Evolutionary conservation across 169 alveolate species (phyloP).

Genomic region (Cryptosporidium sp.): DNA sequence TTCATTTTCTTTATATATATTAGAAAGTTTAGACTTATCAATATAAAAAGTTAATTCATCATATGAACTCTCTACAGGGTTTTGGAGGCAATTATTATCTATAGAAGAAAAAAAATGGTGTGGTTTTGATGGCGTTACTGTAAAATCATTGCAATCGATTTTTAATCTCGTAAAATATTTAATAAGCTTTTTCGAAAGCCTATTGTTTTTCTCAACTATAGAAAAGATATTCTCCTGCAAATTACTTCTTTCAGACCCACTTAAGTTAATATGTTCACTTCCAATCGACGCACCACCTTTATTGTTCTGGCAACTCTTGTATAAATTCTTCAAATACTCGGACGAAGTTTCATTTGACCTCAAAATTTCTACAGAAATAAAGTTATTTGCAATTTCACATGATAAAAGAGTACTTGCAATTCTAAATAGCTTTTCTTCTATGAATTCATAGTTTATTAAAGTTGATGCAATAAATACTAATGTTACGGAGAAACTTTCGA

Average conservation of each 20-base stretch:
- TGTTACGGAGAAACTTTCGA: slow-evolving; percentile 54
- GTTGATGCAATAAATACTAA: slow-evolving; percentile 56
- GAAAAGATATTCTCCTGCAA: background rate
- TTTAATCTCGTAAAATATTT: background rate
- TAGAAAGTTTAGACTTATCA: slow-evolving; percentile 26
- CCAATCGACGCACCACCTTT: background rate
- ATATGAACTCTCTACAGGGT: background rate
- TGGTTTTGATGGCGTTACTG: background rate
- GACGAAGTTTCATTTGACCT: background rate
- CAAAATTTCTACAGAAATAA: slow-evolving; percentile 29
- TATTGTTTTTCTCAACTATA: slow-evolving; percentile 19
- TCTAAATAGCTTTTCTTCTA: slow-evolving; percentile 10
- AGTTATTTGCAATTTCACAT: slow-evolving; percentile 25
- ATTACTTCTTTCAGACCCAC: background rate
- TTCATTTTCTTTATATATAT: slow-evolving; percentile 11
- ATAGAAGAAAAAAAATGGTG: background rate
- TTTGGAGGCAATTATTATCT: background rate
- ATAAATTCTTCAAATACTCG: background rate
- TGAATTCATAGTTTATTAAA: slow-evolving; percentile 16
- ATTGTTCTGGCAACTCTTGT: background rate
- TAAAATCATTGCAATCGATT: slow-evolving; percentile 5
- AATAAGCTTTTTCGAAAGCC: slow-evolving; percentile 9
- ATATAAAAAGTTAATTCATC: slow-evolving; percentile 35
- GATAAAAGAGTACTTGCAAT: slow-evolving; percentile 11
- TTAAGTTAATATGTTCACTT: background rate